Conservation (phyloP, 1,284 basidiomycete species). For the Microbotryum violaceum region DNA sequence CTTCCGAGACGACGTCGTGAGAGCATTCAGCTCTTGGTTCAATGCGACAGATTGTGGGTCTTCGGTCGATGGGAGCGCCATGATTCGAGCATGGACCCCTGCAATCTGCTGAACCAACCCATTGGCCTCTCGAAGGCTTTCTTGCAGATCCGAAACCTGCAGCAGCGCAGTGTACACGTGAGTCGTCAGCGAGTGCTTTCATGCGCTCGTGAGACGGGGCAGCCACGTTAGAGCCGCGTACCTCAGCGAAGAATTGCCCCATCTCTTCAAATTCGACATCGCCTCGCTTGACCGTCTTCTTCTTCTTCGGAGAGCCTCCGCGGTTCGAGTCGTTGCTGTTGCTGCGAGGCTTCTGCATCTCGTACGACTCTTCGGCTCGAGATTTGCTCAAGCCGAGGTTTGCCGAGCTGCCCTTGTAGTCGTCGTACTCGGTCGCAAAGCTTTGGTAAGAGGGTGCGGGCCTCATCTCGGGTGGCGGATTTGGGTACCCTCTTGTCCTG, state of each 20-base stretch:
- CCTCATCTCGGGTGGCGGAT: neutral
- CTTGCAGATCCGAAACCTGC: slow-evolving; percentile 29
- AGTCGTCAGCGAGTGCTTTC: neutral
- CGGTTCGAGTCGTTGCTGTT: neutral
- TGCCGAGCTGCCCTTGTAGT: slow-evolving; percentile 15
- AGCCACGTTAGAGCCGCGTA: neutral
- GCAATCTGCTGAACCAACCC: slow-evolving; percentile 23
- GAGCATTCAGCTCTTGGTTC: slow-evolving; percentile 16
- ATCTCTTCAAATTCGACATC: slow-evolving; percentile 23
- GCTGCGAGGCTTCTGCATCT: neutral
- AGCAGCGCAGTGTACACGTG: too few relatives aligned
- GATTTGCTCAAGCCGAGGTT: slow-evolving; percentile 11
- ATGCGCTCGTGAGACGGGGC: neutral
- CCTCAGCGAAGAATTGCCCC: slow-evolving; percentile 25
- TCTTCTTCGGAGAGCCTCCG: neutral
- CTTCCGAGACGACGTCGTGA: slow-evolving; percentile 16
- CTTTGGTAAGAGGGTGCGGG: neutral
- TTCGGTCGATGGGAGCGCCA: slow-evolving; percentile 26
- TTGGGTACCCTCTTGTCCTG: neutral
- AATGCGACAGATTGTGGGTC: slow-evolving; percentile 19
- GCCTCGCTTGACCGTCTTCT: slow-evolving; percentile 1
- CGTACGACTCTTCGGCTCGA: neutral
- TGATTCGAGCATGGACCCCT: slow-evolving; percentile 28
- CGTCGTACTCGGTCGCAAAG: neutral
- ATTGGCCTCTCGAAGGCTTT: slow-evolving; percentile 25